Evolutionary conservation across 371 early-diverging fungal genomes (phyloP), one percentile per base, ranked within the genome.

Genomic region (Mortierella sp.): DNA sequence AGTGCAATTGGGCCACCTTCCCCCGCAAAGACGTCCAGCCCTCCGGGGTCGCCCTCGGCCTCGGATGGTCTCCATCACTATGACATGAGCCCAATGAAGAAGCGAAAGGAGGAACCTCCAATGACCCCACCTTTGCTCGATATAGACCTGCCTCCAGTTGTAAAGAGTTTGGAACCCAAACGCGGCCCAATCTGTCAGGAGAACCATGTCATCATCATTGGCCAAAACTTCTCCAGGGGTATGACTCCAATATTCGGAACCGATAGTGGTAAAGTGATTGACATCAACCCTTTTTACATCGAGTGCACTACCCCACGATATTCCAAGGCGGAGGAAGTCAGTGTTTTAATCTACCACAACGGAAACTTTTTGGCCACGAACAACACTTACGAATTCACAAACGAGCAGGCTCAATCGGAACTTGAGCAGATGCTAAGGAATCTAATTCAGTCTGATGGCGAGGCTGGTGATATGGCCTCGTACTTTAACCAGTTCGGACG

Each of bases 131-230:
- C 77, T 1, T 50, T 68, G 52, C 45, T 63, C 32, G 77, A 77
- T 48, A 52, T 69, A 0, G 72, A 71, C 40, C 13, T 64, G 48
- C 65, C 77, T 8, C 77, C 77, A 24, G 13, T 61, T 47, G 72
- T 80, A 65, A 75, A 72, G 69, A 66, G 69, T 58, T 63, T 81
- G 7, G 81, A 67, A 55, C 81, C 81, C 1, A 66, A 67, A 50
- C 69, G 48, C 13, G 81, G 81, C 0, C 81, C 81, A 1, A 81
- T 81, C 63, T 81, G 81, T 38, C 76, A 71, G 48, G 81, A 81
- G 63, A 81, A 81, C 67, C 81, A 81, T 57, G 81, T 81, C 50
- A 81, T 81, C 62, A 81, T 81, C 36, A 75, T 81, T 38, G 81
- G 81, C 8, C 72, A 75, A 57, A 81, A 81, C 63, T 81, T 81